Evolutionary conservation across 2,329 filamentous ascomycete species (phyloP).

Genomic region (Bisporella sp.): DNA sequence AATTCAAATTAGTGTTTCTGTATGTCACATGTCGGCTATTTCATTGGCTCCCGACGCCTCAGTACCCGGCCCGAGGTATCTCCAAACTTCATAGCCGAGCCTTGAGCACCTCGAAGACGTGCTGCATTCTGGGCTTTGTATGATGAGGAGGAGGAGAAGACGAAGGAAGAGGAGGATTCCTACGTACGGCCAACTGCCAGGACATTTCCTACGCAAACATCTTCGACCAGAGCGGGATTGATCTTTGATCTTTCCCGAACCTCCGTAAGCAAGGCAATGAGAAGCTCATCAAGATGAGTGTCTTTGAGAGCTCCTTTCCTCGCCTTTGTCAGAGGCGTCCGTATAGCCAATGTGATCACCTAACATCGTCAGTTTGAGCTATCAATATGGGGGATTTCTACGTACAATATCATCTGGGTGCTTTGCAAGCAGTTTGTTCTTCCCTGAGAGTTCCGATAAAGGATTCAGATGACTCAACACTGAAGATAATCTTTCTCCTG

Average conservation of each 20-base stretch:
- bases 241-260: conserved; percentile 16
- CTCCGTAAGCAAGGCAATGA: conserved; percentile 68
- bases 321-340: conserved; percentile 84
- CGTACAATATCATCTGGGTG: conserved; percentile 80
- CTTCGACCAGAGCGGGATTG: conserved; percentile 78
- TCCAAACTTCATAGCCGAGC: too few species aligned
- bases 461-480: conserved; percentile 33
- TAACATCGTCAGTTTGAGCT: conserved; percentile 4
- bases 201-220: conserved; percentile 84
- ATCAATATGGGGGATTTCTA: conserved; percentile 29
- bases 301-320: conserved; percentile 93
- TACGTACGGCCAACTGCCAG: conserved; percentile 63
- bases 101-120: too few species aligned
- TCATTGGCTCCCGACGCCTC: too few species aligned
- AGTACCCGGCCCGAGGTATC: too few species aligned
- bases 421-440: conserved; percentile 59
- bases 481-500: conserved; percentile 22
- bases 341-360: conserved; percentile 84
- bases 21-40: too few species aligned
- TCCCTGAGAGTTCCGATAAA: conserved; percentile 33
- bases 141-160: too few species aligned
- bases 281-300: conserved; percentile 75
- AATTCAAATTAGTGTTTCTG: too few species aligned
- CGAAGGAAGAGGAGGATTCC: too few species aligned
- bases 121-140: too few species aligned